Evolutionary conservation across 768 basidiomycete species (phyloP), one percentile per base, ranked within the genome.

Genomic region (Boletus reticuloceps): DNA sequence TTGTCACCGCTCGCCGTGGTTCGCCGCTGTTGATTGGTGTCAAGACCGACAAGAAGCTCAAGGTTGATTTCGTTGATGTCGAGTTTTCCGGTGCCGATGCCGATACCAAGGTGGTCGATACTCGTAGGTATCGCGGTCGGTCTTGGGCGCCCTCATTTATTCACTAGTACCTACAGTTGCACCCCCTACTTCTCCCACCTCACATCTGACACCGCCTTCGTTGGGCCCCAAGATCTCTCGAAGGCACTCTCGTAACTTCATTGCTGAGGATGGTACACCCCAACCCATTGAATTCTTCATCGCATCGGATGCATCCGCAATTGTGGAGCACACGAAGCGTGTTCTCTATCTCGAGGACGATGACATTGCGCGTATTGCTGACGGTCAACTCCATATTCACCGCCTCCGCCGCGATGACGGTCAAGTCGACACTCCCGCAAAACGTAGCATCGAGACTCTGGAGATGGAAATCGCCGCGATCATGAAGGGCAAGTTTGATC

Each of bases 251-350:
- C 89, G 97, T 22, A 95, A 95, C 41, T 99, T 98, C 82, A 91
- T 98, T 80, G 91, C 93, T 14, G 97, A 98, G 66, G 97, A 99
- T 74, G 97, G 97, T 46, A 86, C 95, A 66, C 95, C 96, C 38
- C 94, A 98, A 64, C 96, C 97, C 41, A 99, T 99, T 74, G 97
- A 99, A 69, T 99, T 95, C 81, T 98, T 98, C 78, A 89, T 99
- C 64, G 97, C 97, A 7, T 98, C 96, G 3, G 97, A 99, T 66
- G 97, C 97, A 25, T 77, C 91, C 25, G 97, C 97, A 51, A 88
- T 99, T 64, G 84, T 99, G 63, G 97, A 99, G 74, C 96, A 98
- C 82, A 99, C 97, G 56, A 98, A 98, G 75, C 89, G 95, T 48
- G 97, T 99, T 36, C 84, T 99, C 32, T 98, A 98, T 75, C 89